Percentiles rank a stretch among this genome's conserved stretches.
Evolutionary conservation across 805 yeast species (phyloP).

Genomic region (Candida taoyuanica): DNA sequence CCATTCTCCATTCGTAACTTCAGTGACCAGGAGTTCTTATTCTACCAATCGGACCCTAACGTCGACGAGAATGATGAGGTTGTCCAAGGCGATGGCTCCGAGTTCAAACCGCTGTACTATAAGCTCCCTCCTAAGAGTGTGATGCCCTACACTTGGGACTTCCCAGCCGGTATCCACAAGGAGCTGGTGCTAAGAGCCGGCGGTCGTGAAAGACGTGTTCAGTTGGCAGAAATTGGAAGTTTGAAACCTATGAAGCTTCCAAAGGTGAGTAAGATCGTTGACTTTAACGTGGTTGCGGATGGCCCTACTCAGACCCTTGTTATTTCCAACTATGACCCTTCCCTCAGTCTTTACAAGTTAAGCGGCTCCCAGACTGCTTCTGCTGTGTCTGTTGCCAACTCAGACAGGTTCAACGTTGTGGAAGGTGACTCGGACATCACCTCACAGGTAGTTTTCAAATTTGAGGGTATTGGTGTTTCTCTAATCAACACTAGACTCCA

Average conservation of each 20-base stretch:
- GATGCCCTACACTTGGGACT: slow-evolving; percentile 99
- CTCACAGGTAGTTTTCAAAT: slow-evolving; percentile 47
- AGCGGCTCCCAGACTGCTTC: slow-evolving; percentile 28
- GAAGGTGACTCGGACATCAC: slow-evolving; percentile 34
- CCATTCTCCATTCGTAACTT: slow-evolving; percentile 90
- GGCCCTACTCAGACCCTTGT: slow-evolving; percentile 91
- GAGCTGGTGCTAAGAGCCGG: slow-evolving; percentile 72
- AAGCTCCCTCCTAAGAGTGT: slow-evolving; percentile 84
- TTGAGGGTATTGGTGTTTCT: slow-evolving; percentile 87
- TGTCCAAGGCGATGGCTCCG: slow-evolving; percentile 41
- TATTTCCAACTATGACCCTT: slow-evolving; percentile 76
- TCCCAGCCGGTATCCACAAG: slow-evolving; percentile 82
- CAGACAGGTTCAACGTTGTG: slow-evolving; percentile 49
- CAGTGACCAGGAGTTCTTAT: slow-evolving; percentile 77
- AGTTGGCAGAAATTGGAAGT: slow-evolving; percentile 89
- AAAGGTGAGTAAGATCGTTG: slow-evolving; percentile 53
- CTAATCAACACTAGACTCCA: slow-evolving; percentile 64
- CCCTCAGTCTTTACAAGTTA: slow-evolving; percentile 65
- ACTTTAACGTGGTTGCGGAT: slow-evolving; percentile 90
- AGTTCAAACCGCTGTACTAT: slow-evolving; percentile 75
- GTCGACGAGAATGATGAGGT: slow-evolving; percentile 62
- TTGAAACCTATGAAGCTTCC: slow-evolving; percentile 81
- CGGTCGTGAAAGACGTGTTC: slow-evolving; percentile 72
- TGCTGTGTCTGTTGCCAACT: slow-evolving; percentile 30
- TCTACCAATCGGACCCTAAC: slow-evolving; percentile 81